These are phyloP conservation scores for Coemansia sp. DNA, from an alignment of 192 early-diverging fungal genomes.

Conservation along the genomic window DNA sequence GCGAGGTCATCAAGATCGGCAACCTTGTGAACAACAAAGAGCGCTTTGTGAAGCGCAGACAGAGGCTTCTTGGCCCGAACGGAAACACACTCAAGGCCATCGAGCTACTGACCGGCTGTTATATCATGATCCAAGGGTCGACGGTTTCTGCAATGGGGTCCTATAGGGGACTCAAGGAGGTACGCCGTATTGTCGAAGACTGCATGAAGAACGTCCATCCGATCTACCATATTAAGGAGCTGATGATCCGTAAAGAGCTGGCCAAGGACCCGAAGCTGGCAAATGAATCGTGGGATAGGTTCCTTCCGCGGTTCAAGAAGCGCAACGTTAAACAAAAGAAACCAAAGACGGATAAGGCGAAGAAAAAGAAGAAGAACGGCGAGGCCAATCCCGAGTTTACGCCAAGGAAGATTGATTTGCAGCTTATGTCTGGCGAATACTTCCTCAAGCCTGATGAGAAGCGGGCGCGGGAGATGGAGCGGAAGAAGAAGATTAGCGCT, in stretches of 20 bases:
- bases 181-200: slow-evolving; percentile 89
- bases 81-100: slow-evolving; percentile 97
- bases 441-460: slow-evolving; percentile 81
- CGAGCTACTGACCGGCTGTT: slow-evolving; percentile 93
- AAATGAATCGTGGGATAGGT: slow-evolving; percentile 95
- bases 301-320: slow-evolving; percentile 96
- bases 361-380: slow-evolving; percentile 84
- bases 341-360: slow-evolving; percentile 57
- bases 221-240: slow-evolving; percentile 97
- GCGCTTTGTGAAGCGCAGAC: slow-evolving; percentile 94
- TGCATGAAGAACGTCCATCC: slow-evolving; percentile 99
- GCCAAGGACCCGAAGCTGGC: slow-evolving; percentile 95
- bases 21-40: slow-evolving; percentile 96
- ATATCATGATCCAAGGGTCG: slow-evolving; percentile 98
- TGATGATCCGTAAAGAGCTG: slow-evolving; percentile 98
- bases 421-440: slow-evolving; percentile 96
- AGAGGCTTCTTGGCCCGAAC: slow-evolving; percentile 92
- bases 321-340: slow-evolving; percentile 75
- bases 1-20: slow-evolving; percentile 98
- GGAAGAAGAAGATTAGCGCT: slow-evolving; percentile 63
- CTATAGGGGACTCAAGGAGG: slow-evolving; percentile 84
- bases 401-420: slow-evolving; percentile 87
- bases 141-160: slow-evolving; percentile 95
- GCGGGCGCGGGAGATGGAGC: slow-evolving; percentile 63
- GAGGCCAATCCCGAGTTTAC: slow-evolving; percentile 88